Conservation (phyloP, 2,329 filamentous ascomycete genomes). For the Teratosphaeria gauchensis region DNA sequence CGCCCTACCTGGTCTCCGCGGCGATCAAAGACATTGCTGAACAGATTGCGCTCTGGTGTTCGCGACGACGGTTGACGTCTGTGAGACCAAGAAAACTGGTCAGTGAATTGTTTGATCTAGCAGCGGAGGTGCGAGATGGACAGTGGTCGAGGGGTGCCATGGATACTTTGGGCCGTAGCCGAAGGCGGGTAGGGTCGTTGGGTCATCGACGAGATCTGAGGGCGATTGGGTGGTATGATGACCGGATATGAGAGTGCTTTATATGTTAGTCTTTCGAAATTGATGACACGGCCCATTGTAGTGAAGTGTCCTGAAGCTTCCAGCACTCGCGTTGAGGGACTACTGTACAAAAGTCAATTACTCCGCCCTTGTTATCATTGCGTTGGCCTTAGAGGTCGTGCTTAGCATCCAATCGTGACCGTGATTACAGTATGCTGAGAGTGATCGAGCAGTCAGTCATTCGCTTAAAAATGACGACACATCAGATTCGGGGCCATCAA, state of each 20-base stretch:
- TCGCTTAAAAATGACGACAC: too few relatives aligned
- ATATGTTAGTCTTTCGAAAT: background rate
- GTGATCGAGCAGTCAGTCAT: too few relatives aligned
- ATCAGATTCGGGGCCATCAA: too few relatives aligned
- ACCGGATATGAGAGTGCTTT: background rate
- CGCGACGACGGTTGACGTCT: background rate
- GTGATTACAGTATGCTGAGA: too few relatives aligned
- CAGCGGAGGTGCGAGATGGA: background rate
- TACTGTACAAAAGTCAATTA: too few relatives aligned
- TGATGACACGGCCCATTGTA: too few relatives aligned
- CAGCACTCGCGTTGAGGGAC: too few relatives aligned
- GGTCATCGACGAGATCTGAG: background rate
- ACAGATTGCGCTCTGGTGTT: background rate
- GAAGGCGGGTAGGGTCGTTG: background rate
- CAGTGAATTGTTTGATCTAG: background rate
- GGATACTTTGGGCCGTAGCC: background rate
- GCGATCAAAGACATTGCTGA: background rate
- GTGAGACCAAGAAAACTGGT: background rate
- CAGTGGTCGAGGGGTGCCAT: background rate
- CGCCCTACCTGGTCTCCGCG: background rate
- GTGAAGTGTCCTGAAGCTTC: too few relatives aligned
- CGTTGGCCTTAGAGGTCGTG: too few relatives aligned
- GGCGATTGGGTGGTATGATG: background rate
- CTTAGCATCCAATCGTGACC: too few relatives aligned
- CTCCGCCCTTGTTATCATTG: too few relatives aligned